Evolutionary conservation across 305 asterid species (phyloP), one percentile per base, ranked within the genome.

Genomic region (Solanum aculeatissimum): DNA sequence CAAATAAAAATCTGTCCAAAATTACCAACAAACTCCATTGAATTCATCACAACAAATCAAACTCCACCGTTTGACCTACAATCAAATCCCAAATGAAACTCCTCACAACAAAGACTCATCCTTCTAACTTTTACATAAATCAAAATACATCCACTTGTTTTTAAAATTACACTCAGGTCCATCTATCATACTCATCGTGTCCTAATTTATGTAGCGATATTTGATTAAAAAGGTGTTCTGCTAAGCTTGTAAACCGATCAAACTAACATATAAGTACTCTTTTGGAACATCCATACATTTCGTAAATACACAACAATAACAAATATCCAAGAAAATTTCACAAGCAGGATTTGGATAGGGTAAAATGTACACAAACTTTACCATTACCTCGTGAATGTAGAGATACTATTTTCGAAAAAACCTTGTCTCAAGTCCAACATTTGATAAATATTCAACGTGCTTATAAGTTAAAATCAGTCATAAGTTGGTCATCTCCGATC

Each of bases 341-440:
- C 7, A 1, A 35, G 5, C 0, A 35, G 7, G 1, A 5, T 35
- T 35, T 4, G 0, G 7, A 1, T 1, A 35, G 7, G 1, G 0
- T 5, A 35, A 0, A 5, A 35, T 35, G 40, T 35, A 35, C 5
- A 1, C 7, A 35, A 35, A 35, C 0, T 35, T 35, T 35, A 35
- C 0, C 1, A 5, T 35, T 35, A 35, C 6, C 5, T 0, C 5
- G 7, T 35, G 40, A 35, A 35, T 6, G 4, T 6, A 35, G 40
- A 35, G 6, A 35, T 1, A 35, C 7, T 3, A 4, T 35, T 3
- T 35, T 35, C 4, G 7, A 35, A 35, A 35, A 5, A 35, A 35
- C 4, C 38, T 35, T 7, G 40, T 4, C 0, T 35, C 5, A 35
- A 35, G 1, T 35, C 0, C 40, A 35, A 35, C n/a, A 3, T 62